Evolutionary conservation across 2,329 filamentous ascomycete genomes (phyloP), one percentile per base, ranked within the genome.

Genomic region (Grosmannia huntii): DNA sequence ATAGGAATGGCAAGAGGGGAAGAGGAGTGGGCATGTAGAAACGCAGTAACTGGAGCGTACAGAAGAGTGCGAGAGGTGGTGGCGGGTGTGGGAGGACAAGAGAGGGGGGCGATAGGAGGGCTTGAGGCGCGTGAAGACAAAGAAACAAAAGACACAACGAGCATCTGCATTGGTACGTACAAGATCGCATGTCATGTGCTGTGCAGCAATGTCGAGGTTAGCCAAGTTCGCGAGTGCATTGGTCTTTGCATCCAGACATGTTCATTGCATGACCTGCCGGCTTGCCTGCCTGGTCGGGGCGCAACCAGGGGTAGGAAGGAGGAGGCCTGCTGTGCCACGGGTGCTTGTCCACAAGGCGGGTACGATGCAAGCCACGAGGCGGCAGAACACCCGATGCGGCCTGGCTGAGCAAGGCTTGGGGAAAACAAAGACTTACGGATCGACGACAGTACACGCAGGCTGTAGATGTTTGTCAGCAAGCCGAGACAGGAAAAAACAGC

Each of bases 151-250:
- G 16, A 53, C 21, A 14, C 25, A 53, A 36, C 2, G 27, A 23
- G 21, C 36, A 38, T 38, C 36, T 38, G 36, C 36, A 14, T 23
- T 23, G 64, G 67, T 66, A 83, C 85, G 78, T 87, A 90, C 87
- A 76, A 89, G 85, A 80, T 92, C 88, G 79, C 89, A 92, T 70
- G 88, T 92, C 88, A 92, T 92, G 82, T 92, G 89, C 87, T 90
- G 74, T 16, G 36, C 67, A 66, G 71, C 27, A 51, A 28, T 21
- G 10, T 64, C 62, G 68, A 70, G 67, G 65, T 53, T 31, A 53
- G 51, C 51, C 31, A 52, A 19, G 27, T 52, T n/a, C 50, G 9
- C 14, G 50, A 51, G 27, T 10, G 9, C n/a, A n/a, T n/a, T n/a
- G n/a, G n/a, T n/a, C n/a, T n/a, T n/a, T n/a, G n/a, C n/a, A n/a